phyloP scores from a whole-genome alignment of 805 yeast species.

The Cyberlindnera mrakii region DNA sequence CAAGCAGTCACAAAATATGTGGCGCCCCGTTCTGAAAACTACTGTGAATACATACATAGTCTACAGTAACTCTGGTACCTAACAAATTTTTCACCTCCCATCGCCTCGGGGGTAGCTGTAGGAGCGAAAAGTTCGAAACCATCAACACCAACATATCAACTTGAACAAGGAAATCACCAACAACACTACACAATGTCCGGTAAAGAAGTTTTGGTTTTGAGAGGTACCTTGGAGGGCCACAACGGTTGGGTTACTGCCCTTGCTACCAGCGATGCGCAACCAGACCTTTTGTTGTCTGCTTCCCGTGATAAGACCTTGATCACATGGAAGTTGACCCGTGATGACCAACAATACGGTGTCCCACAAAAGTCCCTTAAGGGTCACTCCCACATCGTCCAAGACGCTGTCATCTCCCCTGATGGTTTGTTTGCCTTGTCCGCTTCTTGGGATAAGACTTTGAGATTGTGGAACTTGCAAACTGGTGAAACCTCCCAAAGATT shows the following conservation, averaged over 20 bases:
- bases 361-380: conserved; percentile 97
- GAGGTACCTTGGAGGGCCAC: conserved; percentile 99
- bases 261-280: conserved; percentile 97
- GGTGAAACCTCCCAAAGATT: conserved; percentile 94
- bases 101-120: not conserved
- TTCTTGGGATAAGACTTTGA: conserved; percentile 99
- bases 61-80: conserved; percentile 22
- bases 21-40: conserved; percentile 8
- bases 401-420: conserved; percentile 95
- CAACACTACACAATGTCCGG: conserved; percentile 49
- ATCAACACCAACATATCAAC: not conserved
- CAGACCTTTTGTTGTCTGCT: conserved; percentile 96
- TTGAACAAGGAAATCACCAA: not conserved
- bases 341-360: conserved; percentile 95
- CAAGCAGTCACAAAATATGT: conserved; percentile 12
- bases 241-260: conserved; percentile 97
- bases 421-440: conserved; percentile 97
- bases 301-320: conserved; percentile 98
- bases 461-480: conserved; percentile 94
- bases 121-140: no score
- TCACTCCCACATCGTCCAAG: conserved; percentile 99
- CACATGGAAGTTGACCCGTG: conserved; percentile 96
- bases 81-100: conserved; percentile 12
- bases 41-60: conserved; percentile 18
- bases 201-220: conserved; percentile 96